Base-by-base conservation (phyloP, 1,284 basidiomycete genomes). In the Inonotus obliquus region DNA sequence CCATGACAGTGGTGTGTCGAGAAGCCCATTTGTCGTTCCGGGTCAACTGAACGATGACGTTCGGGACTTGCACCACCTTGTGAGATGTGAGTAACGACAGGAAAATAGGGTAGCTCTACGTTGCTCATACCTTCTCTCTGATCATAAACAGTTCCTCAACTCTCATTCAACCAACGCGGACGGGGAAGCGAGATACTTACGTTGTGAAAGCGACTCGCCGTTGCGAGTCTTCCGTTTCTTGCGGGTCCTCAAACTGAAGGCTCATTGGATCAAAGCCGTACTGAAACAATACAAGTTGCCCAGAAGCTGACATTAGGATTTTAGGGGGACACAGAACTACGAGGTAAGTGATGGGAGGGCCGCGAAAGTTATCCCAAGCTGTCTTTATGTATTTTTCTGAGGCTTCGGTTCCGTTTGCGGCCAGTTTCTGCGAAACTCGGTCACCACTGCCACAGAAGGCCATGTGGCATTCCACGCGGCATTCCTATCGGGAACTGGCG, bases 1-100 rank as follows among this genome's bases (percentile, higher is more conserved):
- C 89, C 82, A 87, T 83, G 65, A 89, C 83, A 54, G 75, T 76
- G 21, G 82, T 79, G 67, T 88, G 82, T 58, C 82, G 82, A 65
- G 82, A 77, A 21, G 81, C 76, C 88, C 89, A 91, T 27, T 73
- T 75, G 0, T 77, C 71, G 68, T 90, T 86, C 27, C 88, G 82
- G 41, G 78, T 77, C 54, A 91, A 73, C 65, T 82, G 79, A 63
- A 88, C 77, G 65, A 90, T 77, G 27, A 80, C 72, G 70, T 86
- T 89, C 23, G 85, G 83, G 57, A 74, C 76, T 62, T 79, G 56
- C 27, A 58, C 38, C 35, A 58, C 41, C 65, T 60, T 48, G 41
- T 19, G 10, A 49, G 29, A 29, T 4, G 38, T 37, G 23, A 58
- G 9, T 14, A 25, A 47, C 25, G 9, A 38, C 13, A 55, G 19